Conservation (phyloP, 768 basidiomycete genomes). For the Rhizopogon roseolus region DNA sequence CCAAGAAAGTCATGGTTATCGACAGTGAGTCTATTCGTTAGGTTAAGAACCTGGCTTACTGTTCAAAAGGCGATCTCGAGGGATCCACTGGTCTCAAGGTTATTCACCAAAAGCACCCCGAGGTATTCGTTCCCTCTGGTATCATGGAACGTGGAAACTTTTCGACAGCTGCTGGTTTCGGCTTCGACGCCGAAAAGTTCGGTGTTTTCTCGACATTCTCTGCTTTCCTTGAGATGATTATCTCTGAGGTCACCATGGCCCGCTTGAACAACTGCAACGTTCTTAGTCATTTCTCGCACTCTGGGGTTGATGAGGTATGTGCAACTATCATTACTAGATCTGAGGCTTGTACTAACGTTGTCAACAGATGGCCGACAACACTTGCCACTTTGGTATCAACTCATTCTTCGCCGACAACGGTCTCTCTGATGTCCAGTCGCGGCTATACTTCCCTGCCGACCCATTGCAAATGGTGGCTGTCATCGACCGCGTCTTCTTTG, state of each 20-base stretch:
- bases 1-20: constrained; percentile 80
- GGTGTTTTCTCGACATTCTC: constrained; percentile 91
- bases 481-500: constrained; percentile 76
- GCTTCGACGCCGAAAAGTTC: constrained; percentile 75
- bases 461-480: constrained; percentile 75
- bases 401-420: constrained; percentile 87
- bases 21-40: constrained; percentile 48
- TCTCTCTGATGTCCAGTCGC: constrained; percentile 72
- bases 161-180: constrained; percentile 82
- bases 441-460: constrained; percentile 88
- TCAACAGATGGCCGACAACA: constrained; percentile 50
- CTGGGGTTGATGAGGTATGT: constrained; percentile 64
- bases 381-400: constrained; percentile 73
- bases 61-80: constrained; percentile 64
- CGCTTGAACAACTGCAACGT: constrained; percentile 86
- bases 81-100: constrained; percentile 86
- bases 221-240: constrained; percentile 87
- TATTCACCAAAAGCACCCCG: constrained; percentile 87
- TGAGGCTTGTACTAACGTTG: background rate
- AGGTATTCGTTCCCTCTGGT: constrained; percentile 81
- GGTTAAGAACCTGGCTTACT: background rate
- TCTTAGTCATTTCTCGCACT: constrained; percentile 85
- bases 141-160: constrained; percentile 87
- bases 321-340: background rate
- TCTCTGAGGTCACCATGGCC: constrained; percentile 92